Percentiles rank a stretch among this genome's conserved stretches.
These are phyloP conservation scores for Arxiozyma telluris DNA, from an alignment of 1,139 yeast genomes.

Conservation along the genomic window DNA sequence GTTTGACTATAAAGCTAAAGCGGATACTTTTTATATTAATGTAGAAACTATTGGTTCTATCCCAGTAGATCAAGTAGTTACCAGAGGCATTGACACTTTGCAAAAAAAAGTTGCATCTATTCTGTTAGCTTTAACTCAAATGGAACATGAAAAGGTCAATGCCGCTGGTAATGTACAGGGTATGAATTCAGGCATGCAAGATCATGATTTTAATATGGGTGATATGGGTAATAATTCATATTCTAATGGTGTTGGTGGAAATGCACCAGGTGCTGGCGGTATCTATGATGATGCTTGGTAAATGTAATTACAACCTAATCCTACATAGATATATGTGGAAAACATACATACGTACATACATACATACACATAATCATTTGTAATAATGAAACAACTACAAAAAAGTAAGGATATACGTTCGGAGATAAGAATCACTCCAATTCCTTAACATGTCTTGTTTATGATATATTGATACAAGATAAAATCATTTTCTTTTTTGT, in stretches of 20 bases:
- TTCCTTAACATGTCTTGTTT: background rate
- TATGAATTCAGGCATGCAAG: conserved; percentile 33
- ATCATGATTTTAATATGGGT: conserved; percentile 37
- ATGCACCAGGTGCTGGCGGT: conserved; percentile 18
- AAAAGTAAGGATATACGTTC: no score
- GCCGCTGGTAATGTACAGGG: conserved; percentile 40
- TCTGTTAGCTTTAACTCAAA: conserved; percentile 65
- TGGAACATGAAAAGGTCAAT: conserved; percentile 41
- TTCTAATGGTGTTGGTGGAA: conserved; percentile 25
- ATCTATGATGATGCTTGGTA: conserved; percentile 29
- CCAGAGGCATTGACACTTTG: conserved; percentile 71
- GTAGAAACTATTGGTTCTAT: conserved; percentile 89
- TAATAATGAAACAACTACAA: background rate
- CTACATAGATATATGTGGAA: no score
- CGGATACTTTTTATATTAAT: conserved; percentile 72
- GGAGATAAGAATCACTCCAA: background rate
- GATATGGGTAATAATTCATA: conserved; percentile 39
- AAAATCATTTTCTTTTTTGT: no score
- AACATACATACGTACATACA: background rate
- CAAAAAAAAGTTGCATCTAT: conserved; percentile 89
- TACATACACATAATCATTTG: background rate
- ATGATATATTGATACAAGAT: no score
- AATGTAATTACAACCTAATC: background rate
- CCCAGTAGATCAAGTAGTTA: conserved; percentile 80
- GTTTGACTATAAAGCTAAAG: conserved; percentile 78